These are phyloP conservation scores for Primulina huaijiensis DNA, from an alignment of 257 asterid genomes.

Conservation along the genomic window DNA sequence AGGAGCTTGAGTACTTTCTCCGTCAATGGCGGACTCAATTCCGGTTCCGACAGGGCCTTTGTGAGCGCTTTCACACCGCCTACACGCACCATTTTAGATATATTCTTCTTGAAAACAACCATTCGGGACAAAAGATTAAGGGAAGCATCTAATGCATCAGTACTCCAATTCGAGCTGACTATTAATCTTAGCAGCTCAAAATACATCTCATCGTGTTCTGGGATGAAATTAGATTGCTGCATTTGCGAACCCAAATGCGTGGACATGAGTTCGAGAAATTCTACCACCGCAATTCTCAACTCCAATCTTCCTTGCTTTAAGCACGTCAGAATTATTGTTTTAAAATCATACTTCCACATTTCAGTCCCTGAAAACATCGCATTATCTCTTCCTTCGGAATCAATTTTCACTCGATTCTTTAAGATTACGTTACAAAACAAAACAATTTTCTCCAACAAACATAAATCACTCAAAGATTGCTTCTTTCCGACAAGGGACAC, in stretches of 20 bases:
- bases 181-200: constrained; percentile 41
- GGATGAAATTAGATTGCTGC: constrained; percentile 17
- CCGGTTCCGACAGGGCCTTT: constrained; percentile 44
- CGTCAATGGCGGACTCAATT: constrained; percentile 32
- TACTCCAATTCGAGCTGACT: constrained; percentile 26
- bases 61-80: constrained; percentile 51
- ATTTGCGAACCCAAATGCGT: constrained; percentile 23
- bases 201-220: constrained; percentile 46
- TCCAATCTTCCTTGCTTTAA: constrained; percentile 42
- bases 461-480: constrained; percentile 17
- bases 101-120: constrained; percentile 35
- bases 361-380: constrained; percentile 14
- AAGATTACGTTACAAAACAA: constrained; percentile 32
- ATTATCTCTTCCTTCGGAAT: not conserved
- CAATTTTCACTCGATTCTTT: constrained; percentile 15
- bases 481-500: constrained; percentile 14
- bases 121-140: constrained; percentile 42
- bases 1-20: constrained; percentile 56
- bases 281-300: constrained; percentile 33
- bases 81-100: constrained; percentile 39
- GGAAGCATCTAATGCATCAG: constrained; percentile 40
- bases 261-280: constrained; percentile 37
- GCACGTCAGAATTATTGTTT: constrained; percentile 21
- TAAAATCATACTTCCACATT: constrained; percentile 18
- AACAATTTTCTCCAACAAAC: constrained; percentile 35